Evolutionary conservation across 78 protist genomes (phyloP), one percentile per base, ranked within the genome.

Genomic region (Bodo saltans): DNA sequence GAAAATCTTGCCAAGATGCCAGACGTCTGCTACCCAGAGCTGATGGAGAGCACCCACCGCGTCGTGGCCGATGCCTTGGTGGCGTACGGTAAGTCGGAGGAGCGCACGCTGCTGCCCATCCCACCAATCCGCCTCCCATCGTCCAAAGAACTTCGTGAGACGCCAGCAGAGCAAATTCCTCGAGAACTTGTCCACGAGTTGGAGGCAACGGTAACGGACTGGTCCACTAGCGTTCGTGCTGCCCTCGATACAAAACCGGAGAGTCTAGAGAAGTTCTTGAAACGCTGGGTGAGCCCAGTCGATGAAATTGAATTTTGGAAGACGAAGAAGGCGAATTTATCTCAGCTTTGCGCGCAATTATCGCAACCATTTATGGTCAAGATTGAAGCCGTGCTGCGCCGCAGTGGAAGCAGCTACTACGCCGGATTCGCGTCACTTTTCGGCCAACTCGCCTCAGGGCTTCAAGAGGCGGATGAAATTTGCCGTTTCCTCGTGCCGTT

Each of bases 241-340:
- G 87, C 79, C 29, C 60, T 90, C 30, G 34, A 67, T 71, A 0
- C 28, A 40, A 74, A 76, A 27, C 84, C 35, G 26, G 87, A 11
- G 4, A 27, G 60, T 40, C 8, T 76, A n/a, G n/a, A n/a, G 26
- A 32, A 26, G 35, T 39, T 69, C 38, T 25, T 3, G 39, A 69
- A 34, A 2, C 41, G 30, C 32, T 32, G 76, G 35, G 87, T 90
- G 0, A 84, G 90, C 26, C 94, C 97, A 25, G 33, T 70, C 27
- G 89, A 21, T 11, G 97, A 94, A 79, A 29, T 90, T 1, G 91
- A 85, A 26, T 94, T 94, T 47, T 94, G 97, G 97, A 21, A 34
- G 33, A 28, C 68, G 27, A 90, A 90, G 85, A 52, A 67, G 21
- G 60, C 0, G 35, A 88, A 89, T 68, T 84, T 93, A 33, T 34